Evolutionary conservation across 768 basidiomycete species (phyloP).

Genomic region (Mycena floridula): DNA sequence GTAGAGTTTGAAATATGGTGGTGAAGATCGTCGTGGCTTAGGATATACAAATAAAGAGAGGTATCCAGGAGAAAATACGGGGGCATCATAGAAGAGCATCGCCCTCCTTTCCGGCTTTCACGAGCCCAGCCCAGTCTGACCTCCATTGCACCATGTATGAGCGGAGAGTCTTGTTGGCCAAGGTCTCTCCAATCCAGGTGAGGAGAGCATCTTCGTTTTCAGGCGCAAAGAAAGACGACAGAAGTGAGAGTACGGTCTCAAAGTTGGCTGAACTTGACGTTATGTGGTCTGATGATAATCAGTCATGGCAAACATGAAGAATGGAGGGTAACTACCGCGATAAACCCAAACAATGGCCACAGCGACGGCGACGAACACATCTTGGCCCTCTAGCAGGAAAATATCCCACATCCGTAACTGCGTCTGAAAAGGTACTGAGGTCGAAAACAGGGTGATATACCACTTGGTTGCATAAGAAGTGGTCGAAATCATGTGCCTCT

Average conservation of each 20-base stretch:
- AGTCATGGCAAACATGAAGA: not conserved
- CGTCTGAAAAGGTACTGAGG: conserved; percentile 92
- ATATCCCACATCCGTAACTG: conserved; percentile 95
- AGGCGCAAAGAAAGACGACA: conserved; percentile 93
- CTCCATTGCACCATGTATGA: conserved; percentile 72
- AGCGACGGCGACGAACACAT: conserved; percentile 80
- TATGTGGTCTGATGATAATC: conserved; percentile 65
- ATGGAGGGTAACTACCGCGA: conserved; percentile 43
- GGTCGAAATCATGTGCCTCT: conserved; percentile 84
- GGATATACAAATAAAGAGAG: not conserved
- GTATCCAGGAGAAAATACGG: not conserved
- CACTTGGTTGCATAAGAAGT: conserved; percentile 97
- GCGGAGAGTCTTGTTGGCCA: conserved; percentile 60
- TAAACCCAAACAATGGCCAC: conserved; percentile 90
- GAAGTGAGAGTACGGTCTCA: conserved; percentile 84
- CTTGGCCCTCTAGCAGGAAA: conserved; percentile 85
- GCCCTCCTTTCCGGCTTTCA: conserved; percentile 55
- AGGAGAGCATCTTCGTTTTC: conserved; percentile 83
- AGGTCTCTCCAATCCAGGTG: conserved; percentile 67
- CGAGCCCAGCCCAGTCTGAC: conserved; percentile 69
- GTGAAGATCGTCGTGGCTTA: no score
- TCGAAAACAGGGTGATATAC: conserved; percentile 98
- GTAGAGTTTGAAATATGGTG: no score
- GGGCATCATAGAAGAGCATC: conserved; percentile 48
- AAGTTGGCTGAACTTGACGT: conserved; percentile 75